Conservation (phyloP, 148 eudicot genomes). For the Simmondsia chinensis region DNA sequence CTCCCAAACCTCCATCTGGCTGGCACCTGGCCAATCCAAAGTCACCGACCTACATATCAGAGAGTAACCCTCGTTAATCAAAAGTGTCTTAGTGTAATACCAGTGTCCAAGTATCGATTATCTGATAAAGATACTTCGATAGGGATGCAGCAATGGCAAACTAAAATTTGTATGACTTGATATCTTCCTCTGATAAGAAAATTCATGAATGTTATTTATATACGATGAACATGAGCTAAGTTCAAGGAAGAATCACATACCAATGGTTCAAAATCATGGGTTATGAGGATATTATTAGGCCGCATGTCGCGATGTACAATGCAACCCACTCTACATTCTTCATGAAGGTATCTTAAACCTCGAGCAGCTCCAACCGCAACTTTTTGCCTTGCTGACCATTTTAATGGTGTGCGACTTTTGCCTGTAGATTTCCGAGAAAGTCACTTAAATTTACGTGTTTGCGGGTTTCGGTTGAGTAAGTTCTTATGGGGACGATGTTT, state of each 20-base stretch:
- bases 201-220: too few relatives aligned
- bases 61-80: background rate
- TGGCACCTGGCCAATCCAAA: constrained; percentile 95
- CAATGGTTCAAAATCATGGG: constrained; percentile 91
- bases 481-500: too few relatives aligned
- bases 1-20: constrained; percentile 65
- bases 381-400: constrained; percentile 66
- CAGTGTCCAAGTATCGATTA: background rate
- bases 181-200: too few relatives aligned
- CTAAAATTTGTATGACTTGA: too few relatives aligned
- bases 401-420: constrained; percentile 26
- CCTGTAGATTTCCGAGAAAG: constrained; percentile 26
- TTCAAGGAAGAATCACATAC: constrained; percentile 22
- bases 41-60: constrained; percentile 63
- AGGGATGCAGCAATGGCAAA: background rate
- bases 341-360: constrained; percentile 90
- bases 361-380: constrained; percentile 89
- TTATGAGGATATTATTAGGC: constrained; percentile 79
- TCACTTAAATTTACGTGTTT: background rate
- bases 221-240: background rate
- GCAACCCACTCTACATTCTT: constrained; percentile 89
- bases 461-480: too few relatives aligned
- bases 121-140: background rate
- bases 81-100: too few relatives aligned
- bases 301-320: constrained; percentile 92